A percentile compares a stretch with the other conserved stretches of the same genome.
These are phyloP conservation scores for Boletus vinaceobasis DNA, from an alignment of 768 basidiomycete genomes.

Conservation along the genomic window DNA sequence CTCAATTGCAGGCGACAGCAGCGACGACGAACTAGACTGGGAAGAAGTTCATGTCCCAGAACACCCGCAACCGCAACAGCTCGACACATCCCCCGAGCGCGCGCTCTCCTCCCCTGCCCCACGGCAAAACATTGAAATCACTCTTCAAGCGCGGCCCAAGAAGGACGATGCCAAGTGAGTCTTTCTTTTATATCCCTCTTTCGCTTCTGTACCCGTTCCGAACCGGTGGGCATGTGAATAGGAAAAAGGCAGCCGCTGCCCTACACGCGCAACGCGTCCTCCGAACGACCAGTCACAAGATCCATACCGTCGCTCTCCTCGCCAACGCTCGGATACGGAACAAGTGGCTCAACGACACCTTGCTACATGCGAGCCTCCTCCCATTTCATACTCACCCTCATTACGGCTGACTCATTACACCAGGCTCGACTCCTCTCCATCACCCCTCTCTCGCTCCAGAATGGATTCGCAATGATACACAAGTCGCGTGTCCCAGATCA, in stretches of 20 bases:
- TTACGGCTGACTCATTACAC: conserved; percentile 4
- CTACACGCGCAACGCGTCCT: conserved; percentile 66
- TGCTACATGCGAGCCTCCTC: conserved; percentile 67
- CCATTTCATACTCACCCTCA: not conserved
- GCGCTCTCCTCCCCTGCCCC: conserved; percentile 30
- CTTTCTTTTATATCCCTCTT: not conserved
- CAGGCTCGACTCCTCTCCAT: conserved; percentile 89
- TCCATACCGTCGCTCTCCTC: conserved; percentile 82
- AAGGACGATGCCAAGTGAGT: conserved; percentile 48
- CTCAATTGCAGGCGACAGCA: conserved; percentile 27
- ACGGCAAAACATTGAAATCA: conserved; percentile 64
- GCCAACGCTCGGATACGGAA: conserved; percentile 75
- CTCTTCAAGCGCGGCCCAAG: conserved; percentile 47
- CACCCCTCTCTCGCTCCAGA: conserved; percentile 76
- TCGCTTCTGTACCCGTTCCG: not conserved
- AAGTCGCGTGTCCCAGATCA: conserved; percentile 78
- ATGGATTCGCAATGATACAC: conserved; percentile 77
- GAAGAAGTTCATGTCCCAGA: conserved; percentile 68
- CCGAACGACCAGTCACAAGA: conserved; percentile 81
- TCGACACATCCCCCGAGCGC: conserved; percentile 22
- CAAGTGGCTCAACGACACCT: conserved; percentile 73
- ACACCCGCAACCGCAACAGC: conserved; percentile 6
- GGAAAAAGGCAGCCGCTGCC: conserved; percentile 38
- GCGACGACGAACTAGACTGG: conserved; percentile 76
- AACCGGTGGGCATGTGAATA: conserved; percentile 36